Percentiles rank a stretch among this genome's conserved stretches.
Conservation (phyloP, 305 asterid genomes). For the Plantago rigida region DNA sequence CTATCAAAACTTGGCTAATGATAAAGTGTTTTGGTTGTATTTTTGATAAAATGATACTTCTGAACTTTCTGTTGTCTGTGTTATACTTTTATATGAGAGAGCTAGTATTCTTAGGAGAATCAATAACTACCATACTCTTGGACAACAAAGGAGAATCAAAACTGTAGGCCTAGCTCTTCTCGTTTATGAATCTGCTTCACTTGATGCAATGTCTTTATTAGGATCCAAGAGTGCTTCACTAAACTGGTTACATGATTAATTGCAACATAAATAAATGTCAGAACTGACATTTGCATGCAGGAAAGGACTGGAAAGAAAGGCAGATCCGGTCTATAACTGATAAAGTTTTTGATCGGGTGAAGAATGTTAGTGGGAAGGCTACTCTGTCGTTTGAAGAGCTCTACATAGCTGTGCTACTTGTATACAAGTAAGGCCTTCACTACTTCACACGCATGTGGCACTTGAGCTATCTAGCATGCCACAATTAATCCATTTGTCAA, state of each 20-base stretch:
- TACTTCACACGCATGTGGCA: background rate
- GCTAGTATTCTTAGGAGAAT: too few relatives aligned
- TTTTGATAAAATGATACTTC: background rate
- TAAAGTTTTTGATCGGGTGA: slow-evolving; percentile 59
- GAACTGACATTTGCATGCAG: slow-evolving; percentile 29
- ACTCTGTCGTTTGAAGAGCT: slow-evolving; percentile 65
- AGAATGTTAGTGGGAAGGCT: slow-evolving; percentile 43
- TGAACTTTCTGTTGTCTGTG: background rate
- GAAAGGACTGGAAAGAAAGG: slow-evolving; percentile 72
- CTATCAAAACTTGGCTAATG: too few relatives aligned
- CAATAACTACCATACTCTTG: too few relatives aligned
- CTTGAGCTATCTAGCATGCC: background rate
- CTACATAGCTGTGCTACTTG: slow-evolving; percentile 68
- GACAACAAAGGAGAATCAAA: too few relatives aligned
- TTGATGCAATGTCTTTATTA: background rate
- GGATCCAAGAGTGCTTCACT: background rate
- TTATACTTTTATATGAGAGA: background rate
- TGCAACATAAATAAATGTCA: background rate
- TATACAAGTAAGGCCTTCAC: slow-evolving; percentile 58
- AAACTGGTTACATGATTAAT: background rate
- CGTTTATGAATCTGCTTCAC: background rate
- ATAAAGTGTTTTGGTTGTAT: too few relatives aligned
- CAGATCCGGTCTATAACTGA: slow-evolving; percentile 52
- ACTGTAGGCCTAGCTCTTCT: background rate
- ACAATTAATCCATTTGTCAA: background rate